These are phyloP conservation scores for Boletus tomentosulus DNA, from an alignment of 768 basidiomycete species.

Conservation along the genomic window DNA sequence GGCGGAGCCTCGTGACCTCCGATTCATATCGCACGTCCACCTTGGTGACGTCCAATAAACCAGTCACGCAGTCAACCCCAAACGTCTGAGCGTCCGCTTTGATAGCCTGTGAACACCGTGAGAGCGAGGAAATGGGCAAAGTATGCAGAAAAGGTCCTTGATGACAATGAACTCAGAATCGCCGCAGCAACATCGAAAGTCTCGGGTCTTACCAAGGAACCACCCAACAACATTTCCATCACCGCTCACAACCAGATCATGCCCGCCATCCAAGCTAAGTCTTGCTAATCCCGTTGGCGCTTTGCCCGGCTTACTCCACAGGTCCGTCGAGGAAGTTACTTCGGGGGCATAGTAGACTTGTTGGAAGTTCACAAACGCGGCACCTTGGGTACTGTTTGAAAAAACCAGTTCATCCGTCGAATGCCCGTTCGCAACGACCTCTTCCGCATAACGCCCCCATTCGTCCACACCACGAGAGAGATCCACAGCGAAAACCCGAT, in stretches of 20 bases:
- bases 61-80: slow-evolving; percentile 59
- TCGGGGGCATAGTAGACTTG: slow-evolving; percentile 59
- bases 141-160: slow-evolving; percentile 40
- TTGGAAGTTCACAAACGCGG: slow-evolving; percentile 68
- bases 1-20: slow-evolving; percentile 55
- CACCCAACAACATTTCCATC: slow-evolving; percentile 68
- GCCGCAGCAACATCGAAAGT: background rate
- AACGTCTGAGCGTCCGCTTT: slow-evolving; percentile 48
- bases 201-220: slow-evolving; percentile 55
- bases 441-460: slow-evolving; percentile 44
- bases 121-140: slow-evolving; percentile 50
- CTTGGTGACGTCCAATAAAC: slow-evolving; percentile 53
- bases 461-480: slow-evolving; percentile 43
- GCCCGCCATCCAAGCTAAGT: slow-evolving; percentile 70
- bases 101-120: slow-evolving; percentile 46
- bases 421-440: slow-evolving; percentile 48
- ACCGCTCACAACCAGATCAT: slow-evolving; percentile 59
- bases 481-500: slow-evolving; percentile 47
- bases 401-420: slow-evolving; percentile 57
- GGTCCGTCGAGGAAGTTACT: slow-evolving; percentile 37
- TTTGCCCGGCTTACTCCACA: slow-evolving; percentile 72
- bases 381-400: slow-evolving; percentile 36
- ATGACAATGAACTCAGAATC: background rate
- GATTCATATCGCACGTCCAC: slow-evolving; percentile 57
- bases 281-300: slow-evolving; percentile 58